Conservation (phyloP, 2,329 filamentous ascomycete species). For the Diplocarpon rosae region DNA sequence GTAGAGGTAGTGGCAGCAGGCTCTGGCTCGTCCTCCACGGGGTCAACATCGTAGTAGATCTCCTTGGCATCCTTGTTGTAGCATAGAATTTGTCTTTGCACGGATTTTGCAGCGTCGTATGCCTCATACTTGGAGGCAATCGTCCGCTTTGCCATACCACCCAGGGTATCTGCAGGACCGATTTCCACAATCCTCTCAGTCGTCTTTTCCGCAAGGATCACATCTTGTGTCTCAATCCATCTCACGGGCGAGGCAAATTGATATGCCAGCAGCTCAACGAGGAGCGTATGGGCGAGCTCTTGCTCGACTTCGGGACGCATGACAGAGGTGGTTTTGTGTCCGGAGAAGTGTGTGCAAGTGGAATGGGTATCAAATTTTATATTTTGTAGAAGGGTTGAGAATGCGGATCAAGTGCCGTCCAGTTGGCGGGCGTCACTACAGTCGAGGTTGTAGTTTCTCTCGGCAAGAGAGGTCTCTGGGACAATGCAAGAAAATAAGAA, state of each 20-base stretch:
- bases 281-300: conserved; percentile 94
- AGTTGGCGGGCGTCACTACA: conserved; percentile 5
- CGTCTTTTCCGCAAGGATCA: conserved; percentile 90
- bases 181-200: conserved; percentile 97
- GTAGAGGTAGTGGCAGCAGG: conserved; percentile 36
- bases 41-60: conserved; percentile 98
- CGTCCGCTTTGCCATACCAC: conserved; percentile 94
- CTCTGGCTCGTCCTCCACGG: conserved; percentile 79
- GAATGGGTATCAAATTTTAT: conserved; percentile 9
- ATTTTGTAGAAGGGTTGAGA: neutral
- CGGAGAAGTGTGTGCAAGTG: conserved; percentile 18
- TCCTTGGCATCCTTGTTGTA: conserved; percentile 99
- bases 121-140: conserved; percentile 96
- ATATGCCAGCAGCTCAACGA: conserved; percentile 97
- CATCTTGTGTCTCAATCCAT: conserved; percentile 99
- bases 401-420: neutral
- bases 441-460: conserved; percentile 7
- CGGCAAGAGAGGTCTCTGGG: conserved; percentile 1
- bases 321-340: conserved; percentile 31
- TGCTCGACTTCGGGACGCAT: conserved; percentile 99
- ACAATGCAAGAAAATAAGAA: conserved; percentile 5
- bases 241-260: conserved; percentile 97
- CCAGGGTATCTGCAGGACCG: conserved; percentile 90
- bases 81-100: conserved; percentile 94
- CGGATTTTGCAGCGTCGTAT: conserved; percentile 91